phyloP scores from a whole-genome alignment of 2,329 filamentous ascomycete species.

The Tolypocladium ophioglossoides region DNA sequence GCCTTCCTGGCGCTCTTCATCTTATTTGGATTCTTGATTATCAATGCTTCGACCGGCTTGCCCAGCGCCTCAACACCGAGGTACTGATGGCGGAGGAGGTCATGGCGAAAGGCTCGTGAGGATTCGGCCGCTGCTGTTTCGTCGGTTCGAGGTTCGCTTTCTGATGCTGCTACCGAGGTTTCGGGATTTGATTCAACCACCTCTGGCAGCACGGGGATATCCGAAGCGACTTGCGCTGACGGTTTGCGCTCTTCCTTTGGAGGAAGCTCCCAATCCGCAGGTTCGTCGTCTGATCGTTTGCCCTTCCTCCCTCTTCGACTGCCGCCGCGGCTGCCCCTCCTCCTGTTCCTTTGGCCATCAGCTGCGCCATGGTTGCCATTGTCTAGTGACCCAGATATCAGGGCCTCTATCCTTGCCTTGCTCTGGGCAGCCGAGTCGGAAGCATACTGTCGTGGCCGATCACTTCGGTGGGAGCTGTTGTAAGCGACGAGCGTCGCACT shows the following conservation, averaged over 20 bases:
- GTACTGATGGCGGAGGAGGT: constrained; percentile 16
- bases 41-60: constrained; percentile 30
- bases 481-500: constrained; percentile 4
- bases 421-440: constrained; percentile 11
- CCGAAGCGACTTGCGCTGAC: background rate
- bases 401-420: constrained; percentile 14
- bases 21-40: constrained; percentile 30
- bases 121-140: background rate
- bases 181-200: background rate
- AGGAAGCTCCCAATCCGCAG: constrained; percentile 6
- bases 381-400: constrained; percentile 9
- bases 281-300: background rate
- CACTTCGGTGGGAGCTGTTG: constrained; percentile 4
- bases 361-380: background rate
- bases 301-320: background rate
- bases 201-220: background rate
- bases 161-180: background rate
- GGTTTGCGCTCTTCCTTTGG: background rate
- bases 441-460: constrained; percentile 10
- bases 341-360: background rate
- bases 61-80: constrained; percentile 24
- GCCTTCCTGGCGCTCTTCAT: constrained; percentile 10
- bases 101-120: constrained; percentile 9
- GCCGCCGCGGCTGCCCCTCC: background rate
- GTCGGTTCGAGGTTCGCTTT: background rate